A percentile compares a stretch with the other conserved stretches of the same genome.
These are phyloP conservation scores for Pholiota microspora DNA, from an alignment of 768 basidiomycete species.

Conservation along the genomic window DNA sequence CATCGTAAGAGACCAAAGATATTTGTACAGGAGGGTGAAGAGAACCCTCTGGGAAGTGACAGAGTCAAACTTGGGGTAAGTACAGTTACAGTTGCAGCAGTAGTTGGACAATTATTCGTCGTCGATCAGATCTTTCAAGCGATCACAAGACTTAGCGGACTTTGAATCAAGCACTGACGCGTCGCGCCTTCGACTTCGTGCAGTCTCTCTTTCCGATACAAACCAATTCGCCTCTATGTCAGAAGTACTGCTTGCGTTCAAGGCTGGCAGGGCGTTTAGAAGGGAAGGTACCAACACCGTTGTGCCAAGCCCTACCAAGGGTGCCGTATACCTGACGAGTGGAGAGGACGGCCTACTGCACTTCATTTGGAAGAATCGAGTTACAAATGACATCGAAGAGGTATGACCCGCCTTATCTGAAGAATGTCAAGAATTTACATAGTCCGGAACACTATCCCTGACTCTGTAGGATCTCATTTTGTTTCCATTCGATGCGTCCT, in stretches of 20 bases:
- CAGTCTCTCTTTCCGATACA: slow-evolving; percentile 7
- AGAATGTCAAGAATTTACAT: not conserved
- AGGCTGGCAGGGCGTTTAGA: slow-evolving; percentile 76
- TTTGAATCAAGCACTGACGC: slow-evolving; percentile 41
- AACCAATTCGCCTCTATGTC: slow-evolving; percentile 13
- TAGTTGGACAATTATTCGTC: too few relatives aligned
- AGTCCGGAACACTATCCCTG: slow-evolving; percentile 4
- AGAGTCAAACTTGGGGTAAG: too few relatives aligned
- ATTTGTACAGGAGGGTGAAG: too few relatives aligned
- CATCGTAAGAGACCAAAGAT: slow-evolving; percentile 36
- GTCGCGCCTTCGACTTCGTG: slow-evolving; percentile 33
- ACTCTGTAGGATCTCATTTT: slow-evolving; percentile 73
- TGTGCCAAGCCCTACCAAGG: slow-evolving; percentile 67
- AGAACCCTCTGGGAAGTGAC: not conserved
- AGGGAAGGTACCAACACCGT: slow-evolving; percentile 66
- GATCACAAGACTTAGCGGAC: slow-evolving; percentile 24
- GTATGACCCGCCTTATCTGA: slow-evolving; percentile 29
- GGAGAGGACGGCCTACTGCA: slow-evolving; percentile 77
- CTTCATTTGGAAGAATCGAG: slow-evolving; percentile 78
- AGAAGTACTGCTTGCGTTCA: slow-evolving; percentile 52
- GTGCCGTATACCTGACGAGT: slow-evolving; percentile 65
- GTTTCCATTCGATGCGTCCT: slow-evolving; percentile 83
- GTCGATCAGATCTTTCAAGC: not conserved
- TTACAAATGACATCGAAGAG: slow-evolving; percentile 59
- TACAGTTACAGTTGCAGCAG: too few relatives aligned